These are phyloP conservation scores for Aureoboletus auriporus DNA, from an alignment of 768 basidiomycete species.

Conservation along the genomic window DNA sequence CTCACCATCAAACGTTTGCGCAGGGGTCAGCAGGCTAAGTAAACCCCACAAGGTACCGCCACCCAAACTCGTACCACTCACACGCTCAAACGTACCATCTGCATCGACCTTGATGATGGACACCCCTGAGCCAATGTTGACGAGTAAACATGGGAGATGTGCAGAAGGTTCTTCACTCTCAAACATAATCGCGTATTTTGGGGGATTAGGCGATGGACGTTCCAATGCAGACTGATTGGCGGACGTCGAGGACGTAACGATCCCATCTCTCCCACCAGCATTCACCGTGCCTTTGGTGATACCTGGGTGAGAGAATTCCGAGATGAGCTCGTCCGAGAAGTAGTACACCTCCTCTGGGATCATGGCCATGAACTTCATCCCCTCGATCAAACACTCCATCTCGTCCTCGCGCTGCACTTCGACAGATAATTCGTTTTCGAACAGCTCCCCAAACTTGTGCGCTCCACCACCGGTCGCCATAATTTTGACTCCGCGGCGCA, in stretches of 20 bases:
- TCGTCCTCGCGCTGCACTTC: conserved; percentile 92
- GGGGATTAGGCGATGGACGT: conserved; percentile 88
- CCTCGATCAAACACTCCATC: conserved; percentile 98
- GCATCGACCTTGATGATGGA: conserved; percentile 97
- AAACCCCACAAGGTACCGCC: conserved; percentile 98
- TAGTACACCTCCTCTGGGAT: conserved; percentile 98
- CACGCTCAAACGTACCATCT: conserved; percentile 92
- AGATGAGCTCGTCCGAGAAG: conserved; percentile 96
- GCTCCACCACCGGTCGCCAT: conserved; percentile 98
- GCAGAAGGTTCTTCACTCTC: conserved; percentile 74
- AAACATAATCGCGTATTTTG: conserved; percentile 84
- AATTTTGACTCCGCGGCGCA: conserved; percentile 91
- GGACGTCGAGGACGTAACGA: conserved; percentile 7
- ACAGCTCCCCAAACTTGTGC: conserved; percentile 86
- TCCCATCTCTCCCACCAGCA: conserved; percentile 4
- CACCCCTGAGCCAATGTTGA: conserved; percentile 98
- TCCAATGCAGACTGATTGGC: conserved; percentile 42
- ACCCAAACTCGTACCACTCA: conserved; percentile 94
- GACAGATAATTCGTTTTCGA: conserved; percentile 69
- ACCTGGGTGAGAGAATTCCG: conserved; percentile 45
- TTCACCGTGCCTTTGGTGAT: conserved; percentile 6
- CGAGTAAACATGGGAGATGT: conserved; percentile 91
- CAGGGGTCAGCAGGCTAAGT: conserved; percentile 90
- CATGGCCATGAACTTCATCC: conserved; percentile 91
- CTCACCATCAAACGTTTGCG: conserved; percentile 93